These are phyloP conservation scores for Microbotryum scabiosae DNA, from an alignment of 1,284 basidiomycete genomes.

Conservation along the genomic window DNA sequence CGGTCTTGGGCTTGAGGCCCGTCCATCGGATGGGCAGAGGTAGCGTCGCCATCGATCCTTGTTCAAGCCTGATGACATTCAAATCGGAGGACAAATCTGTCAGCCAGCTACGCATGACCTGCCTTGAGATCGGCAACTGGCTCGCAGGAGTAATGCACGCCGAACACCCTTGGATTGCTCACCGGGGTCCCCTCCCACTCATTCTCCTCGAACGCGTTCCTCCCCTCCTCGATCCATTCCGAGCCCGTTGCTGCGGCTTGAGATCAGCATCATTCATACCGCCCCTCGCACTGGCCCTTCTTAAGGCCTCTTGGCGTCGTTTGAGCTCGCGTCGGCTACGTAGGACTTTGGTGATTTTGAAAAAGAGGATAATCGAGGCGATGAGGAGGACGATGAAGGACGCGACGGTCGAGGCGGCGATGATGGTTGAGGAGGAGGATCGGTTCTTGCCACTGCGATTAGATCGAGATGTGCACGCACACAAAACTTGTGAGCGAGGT, in stretches of 20 bases:
- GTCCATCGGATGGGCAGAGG: too few relatives aligned
- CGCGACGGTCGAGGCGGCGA: constrained; percentile 1
- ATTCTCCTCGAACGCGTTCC: background rate
- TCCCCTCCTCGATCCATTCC: constrained; percentile 1
- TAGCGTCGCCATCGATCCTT: too few relatives aligned
- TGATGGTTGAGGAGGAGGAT: background rate
- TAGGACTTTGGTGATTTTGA: background rate
- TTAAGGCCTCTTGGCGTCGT: background rate
- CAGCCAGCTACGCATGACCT: too few relatives aligned
- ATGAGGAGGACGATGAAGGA: background rate
- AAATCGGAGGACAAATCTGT: too few relatives aligned
- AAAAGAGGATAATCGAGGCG: background rate
- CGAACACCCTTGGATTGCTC: background rate
- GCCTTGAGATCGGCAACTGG: too few relatives aligned
- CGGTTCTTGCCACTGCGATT: background rate
- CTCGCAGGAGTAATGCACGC: too few relatives aligned
- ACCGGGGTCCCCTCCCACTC: constrained; percentile 2
- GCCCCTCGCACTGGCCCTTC: too few relatives aligned
- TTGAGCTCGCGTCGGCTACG: background rate
- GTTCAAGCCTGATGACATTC: too few relatives aligned
- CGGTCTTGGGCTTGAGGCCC: too few relatives aligned
- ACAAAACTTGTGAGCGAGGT: too few relatives aligned
- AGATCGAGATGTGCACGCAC: too few relatives aligned
- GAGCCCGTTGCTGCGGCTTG: background rate
- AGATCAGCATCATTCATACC: background rate